Evolutionary conservation across 2,329 filamentous ascomycete genomes (phyloP), one percentile per base, ranked within the genome.

Genomic region (Epichloe sylvatica): DNA sequence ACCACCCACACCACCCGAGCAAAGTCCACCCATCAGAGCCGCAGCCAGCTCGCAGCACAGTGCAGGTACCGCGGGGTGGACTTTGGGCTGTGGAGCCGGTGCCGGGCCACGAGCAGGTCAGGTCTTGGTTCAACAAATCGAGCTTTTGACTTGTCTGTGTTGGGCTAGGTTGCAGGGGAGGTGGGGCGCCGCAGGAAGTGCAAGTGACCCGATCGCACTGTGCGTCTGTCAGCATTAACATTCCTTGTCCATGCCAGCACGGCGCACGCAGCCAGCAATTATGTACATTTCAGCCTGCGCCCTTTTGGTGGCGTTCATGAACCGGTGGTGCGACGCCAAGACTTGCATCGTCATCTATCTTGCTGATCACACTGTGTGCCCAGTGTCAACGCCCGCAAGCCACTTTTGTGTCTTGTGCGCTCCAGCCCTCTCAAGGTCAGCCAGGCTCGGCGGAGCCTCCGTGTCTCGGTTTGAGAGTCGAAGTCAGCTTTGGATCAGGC

Each of bases 241-340:
- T 11, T 30, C 15, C 37, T 21, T 45, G 33, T 15, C 34, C 30
- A 13, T 8, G 15, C 15, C 21, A 38, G 35, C 21, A 15, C n/a
- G n/a, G n/a, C n/a, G n/a, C n/a, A n/a, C 13, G 25, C 47, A 23
- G 19, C 38, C 46, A 37, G 8, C 7, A 25, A 7, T 25, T 25
- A n/a, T n/a, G n/a, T n/a, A 7, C 17, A 19, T 4, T 36, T 44
- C 30, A 40, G 30, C 30, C 45, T 30, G 30, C 39, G 45, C 41
- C 17, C 19, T 23, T n/a, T 40, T 17, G 9, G 42, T 38, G 46
- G 46, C 46, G 46, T 40, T 21, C 40, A 47, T 30, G 3, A 51
- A n/a, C 44, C 41, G 41, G 42, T 51, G 38, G 49, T 46, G 49
- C 36, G 19, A 48, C 50, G 50, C 50, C 46, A 51, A 51, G 50